Conservation (phyloP, 805 yeast genomes). For the Ogataea corticis region DNA sequence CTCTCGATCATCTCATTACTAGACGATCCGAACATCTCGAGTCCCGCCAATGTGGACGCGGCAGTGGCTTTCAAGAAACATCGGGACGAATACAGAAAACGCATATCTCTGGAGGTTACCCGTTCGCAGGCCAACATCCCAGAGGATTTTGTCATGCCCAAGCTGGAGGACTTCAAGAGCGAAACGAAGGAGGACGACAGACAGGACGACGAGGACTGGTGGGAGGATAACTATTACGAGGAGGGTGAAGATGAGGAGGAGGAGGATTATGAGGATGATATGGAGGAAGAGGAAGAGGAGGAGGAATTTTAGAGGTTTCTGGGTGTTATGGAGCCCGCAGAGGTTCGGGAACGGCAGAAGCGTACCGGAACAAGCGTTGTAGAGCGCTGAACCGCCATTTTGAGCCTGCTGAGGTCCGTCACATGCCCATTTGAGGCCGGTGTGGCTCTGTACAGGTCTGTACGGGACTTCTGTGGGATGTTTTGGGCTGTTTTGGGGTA, state of each 20-base stretch:
- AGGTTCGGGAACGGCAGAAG: too few species aligned
- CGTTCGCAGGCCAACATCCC: slow-evolving; percentile 85
- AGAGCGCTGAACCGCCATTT: too few species aligned
- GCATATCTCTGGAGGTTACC: slow-evolving; percentile 79
- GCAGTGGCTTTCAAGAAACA: slow-evolving; percentile 90
- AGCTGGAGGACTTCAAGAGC: slow-evolving; percentile 50
- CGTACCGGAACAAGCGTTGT: too few species aligned
- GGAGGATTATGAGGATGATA: slow-evolving; percentile 30
- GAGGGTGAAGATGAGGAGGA: slow-evolving; percentile 36
- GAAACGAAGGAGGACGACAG: slow-evolving; percentile 27
- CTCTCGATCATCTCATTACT: slow-evolving; percentile 86
- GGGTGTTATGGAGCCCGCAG: too few species aligned
- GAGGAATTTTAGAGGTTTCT: background rate
- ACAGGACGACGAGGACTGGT: slow-evolving; percentile 36
- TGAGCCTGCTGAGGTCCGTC: too few species aligned
- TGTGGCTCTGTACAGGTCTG: too few species aligned
- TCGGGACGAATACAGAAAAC: slow-evolving; percentile 73
- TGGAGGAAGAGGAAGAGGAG: slow-evolving; percentile 6
- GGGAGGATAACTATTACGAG: slow-evolving; percentile 35
- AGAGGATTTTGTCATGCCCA: slow-evolving; percentile 79
- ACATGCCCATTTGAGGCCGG: too few species aligned
- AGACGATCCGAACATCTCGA: slow-evolving; percentile 90
- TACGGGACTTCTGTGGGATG: too few species aligned
- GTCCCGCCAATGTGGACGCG: slow-evolving; percentile 98
- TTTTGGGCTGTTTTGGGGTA: too few species aligned